Base-by-base conservation (phyloP, 495 filamentous ascomycete species). In the Beverwykella pulmonaria region DNA sequence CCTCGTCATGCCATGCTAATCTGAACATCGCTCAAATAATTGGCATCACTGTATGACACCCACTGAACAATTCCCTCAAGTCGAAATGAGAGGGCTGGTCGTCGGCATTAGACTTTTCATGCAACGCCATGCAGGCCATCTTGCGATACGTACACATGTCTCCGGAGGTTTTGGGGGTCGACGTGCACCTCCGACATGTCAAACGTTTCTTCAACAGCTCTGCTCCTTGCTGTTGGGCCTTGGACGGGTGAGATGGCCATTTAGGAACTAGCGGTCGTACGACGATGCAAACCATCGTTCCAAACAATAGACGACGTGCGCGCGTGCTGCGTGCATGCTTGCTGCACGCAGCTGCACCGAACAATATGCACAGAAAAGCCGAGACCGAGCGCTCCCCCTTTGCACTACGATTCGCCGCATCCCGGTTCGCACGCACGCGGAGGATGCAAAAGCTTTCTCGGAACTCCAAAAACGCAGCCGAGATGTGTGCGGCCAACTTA, bases 31-130 rank as follows among this genome's bases (percentile, higher is more conserved):
- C 48, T 50, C 25, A 27, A 50, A 50, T 50, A 50, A 9, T 50
- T 50, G 22, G 25, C 48, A 50, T 50, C 48, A 25, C 9, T 44
- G 17, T 44, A n/a, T n/a, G 39, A 44, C 39, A 44, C 39, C 3
- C 39, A 44, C 17, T 44, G 39, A 44, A 44, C 39, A 23, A 50
- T 27, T 50, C 48, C 22, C 9, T 50, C 48, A 50, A 19, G 20
- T 50, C 48, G 9, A 25, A 27, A 50, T 50, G 23, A 27, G 48
- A 50, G 48, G 48, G 25, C 25, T 50, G 15, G 12, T 2, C 48
- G 9, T 25, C 25, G 3, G 48, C 48, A 50, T 50, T 50, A 50
- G 25, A 50, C 48, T 50, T 48, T 50, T 50, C 48, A 25, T 44
- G 39, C 39, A 23, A 50, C 5, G 20, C 20, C 4, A 27, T 50